Base-by-base conservation (phyloP, 2,329 filamentous ascomycete species). In the Colletotrichum musicola region DNA sequence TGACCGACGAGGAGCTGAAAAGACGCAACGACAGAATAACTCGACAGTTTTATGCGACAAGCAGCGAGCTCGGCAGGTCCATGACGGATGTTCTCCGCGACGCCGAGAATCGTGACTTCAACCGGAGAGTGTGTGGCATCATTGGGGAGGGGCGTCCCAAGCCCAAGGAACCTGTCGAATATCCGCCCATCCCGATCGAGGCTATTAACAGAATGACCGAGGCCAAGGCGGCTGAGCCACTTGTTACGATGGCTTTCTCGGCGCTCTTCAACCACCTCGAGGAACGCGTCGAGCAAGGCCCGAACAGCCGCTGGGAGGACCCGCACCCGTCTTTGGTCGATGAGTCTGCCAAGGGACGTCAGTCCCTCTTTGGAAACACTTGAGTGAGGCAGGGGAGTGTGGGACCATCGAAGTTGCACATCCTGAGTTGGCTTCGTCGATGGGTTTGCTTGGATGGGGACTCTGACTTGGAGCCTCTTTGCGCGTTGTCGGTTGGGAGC, bases 211-310 rank as follows among this genome's bases (percentile, higher is more conserved):
- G 63, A 6, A 80, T 81, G 70, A 74, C 81, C 4, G 75, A 76
- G 3, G 71, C 76, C 2, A 80, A 84, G 56, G 80, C 84, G 60
- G 77, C 79, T 12, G 73, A 76, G 13, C 82, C 83, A 2, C 75
- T 86, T 12, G 61, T 87, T 10, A 81, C 78, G 56, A 80, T 85
- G 79, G 75, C 77, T 3, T 79, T 82, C 64, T 77, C 74, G 20
- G 76, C 76, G 4, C 66, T 83, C 12, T n/a, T 69, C 22, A 62
- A 55, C 40, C 55, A 69, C 40, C 38, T 65, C 25, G 68, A 71
- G 40, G 65, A 35, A 59, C 62, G 54, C 12, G 49, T 50, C 47
- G 46, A 44, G 16, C 42, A 38, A 10, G 51, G 22, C 14, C 27
- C 16, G 10, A 69, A 60, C 27, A 20, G 56, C 25, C 59, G 59